Evolutionary conservation across 1,139 yeast species (phyloP).

Genomic region (Blastobotrys capitulatus): DNA sequence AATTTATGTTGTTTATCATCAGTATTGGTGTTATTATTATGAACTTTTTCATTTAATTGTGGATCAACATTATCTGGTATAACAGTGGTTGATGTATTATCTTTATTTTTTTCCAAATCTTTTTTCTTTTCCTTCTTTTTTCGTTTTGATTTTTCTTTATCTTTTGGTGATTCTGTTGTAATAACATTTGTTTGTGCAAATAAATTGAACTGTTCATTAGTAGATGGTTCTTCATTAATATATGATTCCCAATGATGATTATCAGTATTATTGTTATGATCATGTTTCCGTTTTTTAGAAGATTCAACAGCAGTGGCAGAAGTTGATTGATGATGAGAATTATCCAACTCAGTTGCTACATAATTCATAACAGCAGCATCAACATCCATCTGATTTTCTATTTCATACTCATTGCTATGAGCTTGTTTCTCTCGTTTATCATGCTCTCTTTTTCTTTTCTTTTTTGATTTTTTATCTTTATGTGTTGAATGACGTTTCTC

Average conservation of each 20-base stretch:
- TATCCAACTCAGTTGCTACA: conserved; percentile 45
- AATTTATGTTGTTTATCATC: conserved; percentile 14
- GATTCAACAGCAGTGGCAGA: too few species aligned
- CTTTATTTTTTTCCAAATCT: conserved; percentile 1
- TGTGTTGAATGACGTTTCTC: neutral
- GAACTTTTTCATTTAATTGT: conserved; percentile 6
- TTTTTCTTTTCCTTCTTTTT: conserved; percentile 3
- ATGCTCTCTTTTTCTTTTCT: neutral
- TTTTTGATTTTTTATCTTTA: neutral
- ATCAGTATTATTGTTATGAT: neutral
- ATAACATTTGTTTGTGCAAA: neutral
- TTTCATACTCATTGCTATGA: neutral
- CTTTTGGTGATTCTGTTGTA: neutral
- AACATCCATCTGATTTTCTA: conserved; percentile 36
- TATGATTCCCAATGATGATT: conserved; percentile 13
- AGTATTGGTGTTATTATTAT: neutral
- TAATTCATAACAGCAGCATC: conserved; percentile 72
- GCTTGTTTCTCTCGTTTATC: conserved; percentile 2
- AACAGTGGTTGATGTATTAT: neutral
- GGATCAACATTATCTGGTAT: conserved; percentile 12
- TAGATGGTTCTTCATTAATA: conserved; percentile 11
- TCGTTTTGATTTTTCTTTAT: neutral
- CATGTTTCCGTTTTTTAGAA: too few species aligned
- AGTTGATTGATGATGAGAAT: neutral
- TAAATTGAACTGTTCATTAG: conserved; percentile 3